Evolutionary conservation across 2,329 filamentous ascomycete species (phyloP), one percentile per base, ranked within the genome.

Genomic region (Fusarium papillatum): DNA sequence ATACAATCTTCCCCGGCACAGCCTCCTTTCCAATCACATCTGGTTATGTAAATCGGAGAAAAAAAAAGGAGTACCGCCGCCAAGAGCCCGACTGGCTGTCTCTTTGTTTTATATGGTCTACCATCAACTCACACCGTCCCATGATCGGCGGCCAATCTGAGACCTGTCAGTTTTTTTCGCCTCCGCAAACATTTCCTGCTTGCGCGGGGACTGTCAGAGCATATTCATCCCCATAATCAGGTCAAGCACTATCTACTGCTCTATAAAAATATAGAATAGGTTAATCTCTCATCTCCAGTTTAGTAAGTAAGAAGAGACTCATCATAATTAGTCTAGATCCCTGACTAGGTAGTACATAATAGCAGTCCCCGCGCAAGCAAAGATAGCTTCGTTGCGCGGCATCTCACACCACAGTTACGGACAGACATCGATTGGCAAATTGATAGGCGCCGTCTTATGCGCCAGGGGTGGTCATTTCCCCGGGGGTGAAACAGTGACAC

Each of bases 131-230:
- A 57, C 43, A 53, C 43, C 48, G 62, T 64, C 34, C 43, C 62
- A 64, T 65, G 63, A 65, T 57, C 63, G 34, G 48, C 63, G 26
- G 63, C 48, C 63, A 57, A 65, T 34, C 19, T 38, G 38, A 57
- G 48, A 68, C 60, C 46, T 57, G 66, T 67, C 65, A 64, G 43
- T 64, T 64, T 68, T 24, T 68, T n/a, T 38, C 26, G 24, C 17
- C 48, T 50, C 48, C 24, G 9, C 26, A 53, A 19, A 5, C 31
- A 34, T 34, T 34, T 34, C 11, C 31, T 34, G 31, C 31, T 34
- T 34, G 31, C 31, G 11, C 31, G 31, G 31, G 31, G 31, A 34
- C 36, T 36, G 34, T 16, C 34, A 36, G 34, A 16, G 34, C 13
- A 38, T 16, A 17, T 38, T 38, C 36, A 38, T 38, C 36, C 36